Evolutionary conservation across 768 basidiomycete genomes (phyloP).

Genomic region (Trametes gibbosa): DNA sequence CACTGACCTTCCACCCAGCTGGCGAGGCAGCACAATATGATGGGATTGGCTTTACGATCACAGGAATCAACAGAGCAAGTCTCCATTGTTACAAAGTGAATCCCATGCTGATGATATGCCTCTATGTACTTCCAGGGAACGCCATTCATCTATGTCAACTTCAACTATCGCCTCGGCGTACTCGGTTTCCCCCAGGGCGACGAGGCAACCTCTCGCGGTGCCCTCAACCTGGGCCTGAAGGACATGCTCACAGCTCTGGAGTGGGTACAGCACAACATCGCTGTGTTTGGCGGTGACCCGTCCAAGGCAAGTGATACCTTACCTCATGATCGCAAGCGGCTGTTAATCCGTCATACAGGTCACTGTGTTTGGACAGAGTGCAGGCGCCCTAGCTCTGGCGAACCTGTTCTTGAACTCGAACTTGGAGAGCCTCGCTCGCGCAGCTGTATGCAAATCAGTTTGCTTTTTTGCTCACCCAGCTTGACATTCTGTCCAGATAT

Average conservation of each 20-base stretch:
- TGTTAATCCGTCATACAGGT: slow-evolving; percentile 20
- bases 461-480: neutral
- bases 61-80: neutral
- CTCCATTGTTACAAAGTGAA: neutral
- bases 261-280: slow-evolving; percentile 67
- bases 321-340: neutral
- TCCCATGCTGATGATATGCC: neutral
- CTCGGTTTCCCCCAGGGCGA: slow-evolving; percentile 46
- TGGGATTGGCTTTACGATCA: neutral
- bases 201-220: slow-evolving; percentile 38
- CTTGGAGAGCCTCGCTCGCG: slow-evolving; percentile 24
- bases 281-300: slow-evolving; percentile 59
- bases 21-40: slow-evolving; percentile 7
- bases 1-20: neutral
- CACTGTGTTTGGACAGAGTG: slow-evolving; percentile 39
- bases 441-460: slow-evolving; percentile 16
- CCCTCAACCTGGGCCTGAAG: slow-evolving; percentile 64
- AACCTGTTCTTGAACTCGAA: slow-evolving; percentile 31
- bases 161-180: slow-evolving; percentile 51
- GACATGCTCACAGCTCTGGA: slow-evolving; percentile 71
- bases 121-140: slow-evolving; percentile 3
- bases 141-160: slow-evolving; percentile 42
- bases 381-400: slow-evolving; percentile 37
- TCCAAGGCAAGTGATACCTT: slow-evolving; percentile 30
- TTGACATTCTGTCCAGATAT: slow-evolving; percentile 32